Base-by-base conservation (phyloP, 768 basidiomycete genomes). In the Phylloporus arenicola region DNA sequence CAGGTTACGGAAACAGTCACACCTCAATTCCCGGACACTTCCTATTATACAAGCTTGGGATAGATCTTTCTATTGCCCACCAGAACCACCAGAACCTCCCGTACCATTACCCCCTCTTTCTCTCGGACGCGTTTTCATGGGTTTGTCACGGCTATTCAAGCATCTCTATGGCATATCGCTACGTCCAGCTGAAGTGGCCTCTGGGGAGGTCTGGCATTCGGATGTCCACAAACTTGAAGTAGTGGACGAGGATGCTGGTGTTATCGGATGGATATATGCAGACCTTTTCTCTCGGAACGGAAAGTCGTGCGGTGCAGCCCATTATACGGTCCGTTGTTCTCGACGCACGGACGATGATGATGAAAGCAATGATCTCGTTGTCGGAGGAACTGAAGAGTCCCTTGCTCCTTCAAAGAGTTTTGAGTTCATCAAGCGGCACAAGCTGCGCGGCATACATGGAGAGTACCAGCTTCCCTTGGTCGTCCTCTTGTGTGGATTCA, bases 321-420 rank as follows among this genome's bases (percentile, higher is more conserved):
- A 99, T 68, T 99, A 97, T 68, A 98, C 96, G 6, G 92, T 99
- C 22, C 81, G 93, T 3, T 98, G 96, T 70, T 95, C 92, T 4
- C 73, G 96, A 43, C 73, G 96, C 41, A 84, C 88, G 2, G 96
- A 99, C 57, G 84, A 96, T 52, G 96, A 99, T 57, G 91, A 97
- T 64, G 77, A 80, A 48, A 65, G 60, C 0, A 79, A 80, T 0
- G 94, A 98, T 65, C 69, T 83, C 9, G 57, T 46, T 40, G 30
- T 56, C 29, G 51, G 64, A 48, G 78, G 73, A 9, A 58, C 71
- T 24, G 74, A 80, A 52, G 59, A 70, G 12, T 60, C 60, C 13
- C 64, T 81, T 24, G 63, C 57, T 4, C 72, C 79, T 46, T 86
- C 85, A 1, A 70, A 70, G 45, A 74, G 78, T 24, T 88, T 89